Percentiles rank a stretch among this genome's conserved stretches.
These are phyloP conservation scores for Cryphonectria naterciae DNA, from an alignment of 2,329 filamentous ascomycete species.

Conservation along the genomic window DNA sequence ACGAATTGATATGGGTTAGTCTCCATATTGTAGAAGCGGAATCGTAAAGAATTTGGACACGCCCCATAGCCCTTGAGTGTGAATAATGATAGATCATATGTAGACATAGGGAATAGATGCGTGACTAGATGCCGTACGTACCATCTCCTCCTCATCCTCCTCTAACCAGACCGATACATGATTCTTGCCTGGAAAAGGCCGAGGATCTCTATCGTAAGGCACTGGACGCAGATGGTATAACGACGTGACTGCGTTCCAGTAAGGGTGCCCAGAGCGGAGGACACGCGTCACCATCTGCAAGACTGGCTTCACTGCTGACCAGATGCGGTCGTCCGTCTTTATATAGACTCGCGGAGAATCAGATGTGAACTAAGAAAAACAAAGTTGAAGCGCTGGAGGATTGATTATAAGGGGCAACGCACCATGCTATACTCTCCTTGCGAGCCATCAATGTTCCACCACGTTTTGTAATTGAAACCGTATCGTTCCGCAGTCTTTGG, in stretches of 20 bases:
- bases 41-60: no score
- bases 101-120: neutral
- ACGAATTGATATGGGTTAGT: neutral
- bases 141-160: neutral
- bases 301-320: neutral
- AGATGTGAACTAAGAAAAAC: neutral
- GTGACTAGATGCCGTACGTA: neutral
- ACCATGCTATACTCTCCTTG: neutral
- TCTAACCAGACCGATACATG: neutral
- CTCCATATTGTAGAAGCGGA: neutral
- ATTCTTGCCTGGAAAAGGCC: neutral
- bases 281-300: constrained; percentile 1
- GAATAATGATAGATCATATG: neutral
- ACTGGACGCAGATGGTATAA: neutral
- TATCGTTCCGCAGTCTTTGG: neutral
- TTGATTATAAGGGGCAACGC: neutral
- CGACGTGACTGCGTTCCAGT: neutral
- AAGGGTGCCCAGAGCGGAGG: neutral
- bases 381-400: neutral
- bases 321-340: neutral
- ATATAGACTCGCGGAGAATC: neutral
- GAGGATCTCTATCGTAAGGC: neutral
- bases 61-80: neutral
- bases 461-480: neutral
- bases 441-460: neutral